Evolutionary conservation across 2,329 filamentous ascomycete genomes (phyloP), one percentile per base, ranked within the genome.

Genomic region (Cercospora sp.): DNA sequence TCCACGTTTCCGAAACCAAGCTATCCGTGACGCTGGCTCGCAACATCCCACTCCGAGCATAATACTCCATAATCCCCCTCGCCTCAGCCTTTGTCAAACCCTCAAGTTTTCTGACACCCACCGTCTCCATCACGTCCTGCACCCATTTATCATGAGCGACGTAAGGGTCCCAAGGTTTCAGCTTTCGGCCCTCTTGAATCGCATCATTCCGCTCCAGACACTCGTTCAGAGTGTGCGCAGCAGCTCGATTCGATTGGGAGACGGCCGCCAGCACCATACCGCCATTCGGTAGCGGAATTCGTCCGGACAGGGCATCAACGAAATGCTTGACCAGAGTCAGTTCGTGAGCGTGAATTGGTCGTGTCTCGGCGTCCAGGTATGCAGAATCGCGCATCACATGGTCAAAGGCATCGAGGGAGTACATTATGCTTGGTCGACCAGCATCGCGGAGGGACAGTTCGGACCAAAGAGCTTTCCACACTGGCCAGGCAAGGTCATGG

Each of bases 61-160:
- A 98, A 82, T 97, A 98, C 82, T 97, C 93, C 88, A 98, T 90
- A 74, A 97, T 83, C 0, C 88, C 86, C 68, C 90, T 87, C 10
- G 92, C 89, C 81, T 98, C 94, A 1, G 85, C 81, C 80, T 90
- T 91, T 74, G 83, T 90, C 72, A 97, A 76, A 8, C 92, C 91
- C 51, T 86, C 84, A 21, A 97, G 77, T 21, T 86, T 85, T 73
- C 85, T 79, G 3, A 86, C 77, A 3, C 65, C 62, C 12, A 86
- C 78, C 7, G 78, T 77, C 66, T 81, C 80, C 67, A 84, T 70
- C 2, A 73, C 77, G 1, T 84, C 81, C 65, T 87, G 77, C 1
- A 87, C 84, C n/a, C 85, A 80, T 67, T 80, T 72, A 71, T 90
- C 88, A 10, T 84, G 77, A 4, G 80, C 79, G 67, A 80, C 81